Conservation (phyloP, 441 rosid species). For the Iberis amara region DNA sequence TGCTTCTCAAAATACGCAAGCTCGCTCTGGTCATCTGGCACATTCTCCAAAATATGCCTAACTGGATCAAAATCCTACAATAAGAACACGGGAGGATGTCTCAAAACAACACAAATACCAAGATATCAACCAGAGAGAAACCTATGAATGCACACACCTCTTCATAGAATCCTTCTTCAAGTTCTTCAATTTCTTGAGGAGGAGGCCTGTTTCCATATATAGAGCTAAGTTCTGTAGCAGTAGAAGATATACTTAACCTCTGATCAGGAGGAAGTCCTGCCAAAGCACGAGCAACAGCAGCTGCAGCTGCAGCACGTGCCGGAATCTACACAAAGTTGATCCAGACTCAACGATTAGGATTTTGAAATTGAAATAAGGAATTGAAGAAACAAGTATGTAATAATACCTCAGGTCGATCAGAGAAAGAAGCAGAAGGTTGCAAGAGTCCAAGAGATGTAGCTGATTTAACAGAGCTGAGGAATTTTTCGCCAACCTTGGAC, state of each 20-base stretch:
- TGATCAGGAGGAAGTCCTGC: conserved; percentile 75
- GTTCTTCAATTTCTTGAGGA: conserved; percentile 50
- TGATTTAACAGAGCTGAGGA: conserved; percentile 85
- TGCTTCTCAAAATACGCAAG: conserved; percentile 72
- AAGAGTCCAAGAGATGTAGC: conserved; percentile 79
- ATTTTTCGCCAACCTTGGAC: conserved; percentile 82
- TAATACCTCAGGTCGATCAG: conserved; percentile 91
- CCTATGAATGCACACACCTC: conserved; percentile 45
- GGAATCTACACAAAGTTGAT: conserved; percentile 53
- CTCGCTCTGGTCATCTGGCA: conserved; percentile 65
- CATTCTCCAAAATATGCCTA: conserved; percentile 65
- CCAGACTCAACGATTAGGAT: too few species aligned
- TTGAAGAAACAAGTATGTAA: neutral
- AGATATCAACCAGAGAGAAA: neutral
- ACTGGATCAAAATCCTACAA: conserved; percentile 89
- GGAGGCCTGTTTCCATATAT: conserved; percentile 71
- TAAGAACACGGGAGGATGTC: neutral
- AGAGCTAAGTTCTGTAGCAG: conserved; percentile 62
- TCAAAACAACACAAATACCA: neutral
- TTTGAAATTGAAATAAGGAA: too few species aligned
- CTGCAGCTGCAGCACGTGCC: conserved; percentile 90
- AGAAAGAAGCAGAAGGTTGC: conserved; percentile 35
- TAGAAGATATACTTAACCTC: conserved; percentile 60
- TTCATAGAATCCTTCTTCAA: conserved; percentile 78
- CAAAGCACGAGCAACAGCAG: conserved; percentile 86